Evolutionary conservation across 2,329 filamentous ascomycete species (phyloP), one percentile per base, ranked within the genome.

Genomic region (Neofusicoccum sp.): DNA sequence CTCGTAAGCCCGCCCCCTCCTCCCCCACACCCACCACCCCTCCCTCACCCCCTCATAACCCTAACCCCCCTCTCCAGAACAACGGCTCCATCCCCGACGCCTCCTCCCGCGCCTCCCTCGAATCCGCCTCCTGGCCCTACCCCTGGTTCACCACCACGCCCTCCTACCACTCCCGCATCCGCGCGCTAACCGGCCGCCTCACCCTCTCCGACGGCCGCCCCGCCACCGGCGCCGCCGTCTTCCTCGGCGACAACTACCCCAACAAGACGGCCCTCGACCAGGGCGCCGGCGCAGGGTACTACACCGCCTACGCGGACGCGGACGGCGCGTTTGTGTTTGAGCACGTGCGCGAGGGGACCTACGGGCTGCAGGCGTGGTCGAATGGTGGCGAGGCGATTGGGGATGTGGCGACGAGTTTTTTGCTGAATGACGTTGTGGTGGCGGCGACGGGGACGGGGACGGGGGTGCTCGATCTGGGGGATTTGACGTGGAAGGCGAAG

Each of bases 341-440:
- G 3, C 64, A 80, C 58, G 77, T 83, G 16, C 77, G 79, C 4
- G 69, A 70, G 0, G 79, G 75, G 0, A 73, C 70, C 1, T 83
- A 82, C 63, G 80, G 76, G 0, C 65, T 83, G 1, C 79, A 82
- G 59, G 80, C 80, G 1, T 83, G 81, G 80, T 76, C 78, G 1
- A 79, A 79, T 62, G 80, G 49, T 2, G 38, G 79, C 60, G 78
- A 20, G 20, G 76, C 63, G 6, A 69, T 82, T 12, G 70, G 68
- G 6, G 75, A 81, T 49, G 79, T 83, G 1, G 76, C 76, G 12
- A 82, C 80, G 0, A 75, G 74, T 24, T 74, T 79, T 61, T 66
- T 76, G 0, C 65, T 71, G 12, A 78, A 79, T 60, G 74, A 78
- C 51, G 68, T 82, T 16, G 68, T 66, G 1, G 72, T 82, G 12